These are phyloP conservation scores for Ceratobasidium sp. DNA, from an alignment of 1,284 basidiomycete species.

Conservation along the genomic window DNA sequence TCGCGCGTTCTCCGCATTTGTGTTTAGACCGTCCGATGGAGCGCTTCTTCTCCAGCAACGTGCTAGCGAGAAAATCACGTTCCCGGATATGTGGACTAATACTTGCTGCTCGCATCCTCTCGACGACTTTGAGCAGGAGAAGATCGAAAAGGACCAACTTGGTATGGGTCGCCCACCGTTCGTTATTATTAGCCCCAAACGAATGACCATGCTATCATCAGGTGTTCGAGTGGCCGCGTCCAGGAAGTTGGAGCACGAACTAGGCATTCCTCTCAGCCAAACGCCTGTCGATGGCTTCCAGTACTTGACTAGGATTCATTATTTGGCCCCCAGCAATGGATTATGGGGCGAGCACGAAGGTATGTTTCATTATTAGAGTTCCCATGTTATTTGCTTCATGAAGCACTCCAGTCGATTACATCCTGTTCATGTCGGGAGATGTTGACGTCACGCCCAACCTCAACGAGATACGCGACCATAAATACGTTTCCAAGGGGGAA, in stretches of 20 bases:
- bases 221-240: slow-evolving; percentile 88
- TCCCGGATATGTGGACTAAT: slow-evolving; percentile 99
- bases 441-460: slow-evolving; percentile 85
- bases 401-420: slow-evolving; percentile 88
- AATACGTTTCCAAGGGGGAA: slow-evolving; percentile 92
- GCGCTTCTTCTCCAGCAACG: slow-evolving; percentile 96
- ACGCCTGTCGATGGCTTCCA: slow-evolving; percentile 89
- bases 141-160: slow-evolving; percentile 80
- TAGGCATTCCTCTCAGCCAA: slow-evolving; percentile 87
- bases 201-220: slow-evolving; percentile 43
- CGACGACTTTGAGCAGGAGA: slow-evolving; percentile 87
- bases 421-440: slow-evolving; percentile 92
- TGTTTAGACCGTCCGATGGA: slow-evolving; percentile 94
- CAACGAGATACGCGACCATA: slow-evolving; percentile 93
- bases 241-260: slow-evolving; percentile 95
- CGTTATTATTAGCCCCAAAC: background rate
- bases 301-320: slow-evolving; percentile 97
- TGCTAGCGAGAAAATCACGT: slow-evolving; percentile 98
- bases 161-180: slow-evolving; percentile 57
- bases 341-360: slow-evolving; percentile 99
- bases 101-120: slow-evolving; percentile 99
- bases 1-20: slow-evolving; percentile 97
- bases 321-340: slow-evolving; percentile 92
- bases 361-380: slow-evolving; percentile 56
- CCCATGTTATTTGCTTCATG: background rate